Evolutionary conservation across 768 basidiomycete species (phyloP).

Genomic region (Podaxis pistillaris): DNA sequence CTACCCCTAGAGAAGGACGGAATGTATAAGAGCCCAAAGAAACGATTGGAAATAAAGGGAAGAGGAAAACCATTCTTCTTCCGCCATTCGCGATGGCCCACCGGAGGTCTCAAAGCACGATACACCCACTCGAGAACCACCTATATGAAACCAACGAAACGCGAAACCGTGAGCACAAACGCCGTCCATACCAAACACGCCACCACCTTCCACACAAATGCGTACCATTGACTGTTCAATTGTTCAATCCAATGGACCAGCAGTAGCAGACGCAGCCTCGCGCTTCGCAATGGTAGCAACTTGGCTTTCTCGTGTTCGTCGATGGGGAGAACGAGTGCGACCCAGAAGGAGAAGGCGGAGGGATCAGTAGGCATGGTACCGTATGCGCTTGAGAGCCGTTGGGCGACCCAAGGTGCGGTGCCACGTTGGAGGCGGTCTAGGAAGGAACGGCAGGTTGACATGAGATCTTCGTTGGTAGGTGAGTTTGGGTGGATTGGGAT

Average conservation of each 20-base stretch:
- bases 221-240: slow-evolving; percentile 52
- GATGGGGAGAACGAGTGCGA: slow-evolving; percentile 86
- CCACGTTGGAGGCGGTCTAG: slow-evolving; percentile 53
- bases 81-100: not conserved
- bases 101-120: slow-evolving; percentile 35
- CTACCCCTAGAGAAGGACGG: not conserved
- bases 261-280: slow-evolving; percentile 75
- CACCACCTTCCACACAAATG: slow-evolving; percentile 24
- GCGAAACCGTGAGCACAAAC: slow-evolving; percentile 29
- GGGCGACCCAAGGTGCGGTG: slow-evolving; percentile 91
- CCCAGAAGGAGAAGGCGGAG: slow-evolving; percentile 82
- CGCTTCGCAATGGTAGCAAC: slow-evolving; percentile 76
- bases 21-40: not conserved
- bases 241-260: slow-evolving; percentile 95
- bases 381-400: slow-evolving; percentile 77
- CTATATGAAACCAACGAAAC: slow-evolving; percentile 40
- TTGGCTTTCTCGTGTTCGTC: slow-evolving; percentile 89
- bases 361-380: slow-evolving; percentile 77
- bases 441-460: slow-evolving; percentile 42
- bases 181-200: slow-evolving; percentile 21
- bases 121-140: slow-evolving; percentile 78
- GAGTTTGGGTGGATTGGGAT: slow-evolving; percentile 19
- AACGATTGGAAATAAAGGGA: not conserved
- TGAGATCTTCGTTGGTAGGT: slow-evolving; percentile 62
- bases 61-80: too few relatives aligned